Evolutionary conservation across 345 rosid genomes (phyloP).

Genomic region (Salix caprea): DNA sequence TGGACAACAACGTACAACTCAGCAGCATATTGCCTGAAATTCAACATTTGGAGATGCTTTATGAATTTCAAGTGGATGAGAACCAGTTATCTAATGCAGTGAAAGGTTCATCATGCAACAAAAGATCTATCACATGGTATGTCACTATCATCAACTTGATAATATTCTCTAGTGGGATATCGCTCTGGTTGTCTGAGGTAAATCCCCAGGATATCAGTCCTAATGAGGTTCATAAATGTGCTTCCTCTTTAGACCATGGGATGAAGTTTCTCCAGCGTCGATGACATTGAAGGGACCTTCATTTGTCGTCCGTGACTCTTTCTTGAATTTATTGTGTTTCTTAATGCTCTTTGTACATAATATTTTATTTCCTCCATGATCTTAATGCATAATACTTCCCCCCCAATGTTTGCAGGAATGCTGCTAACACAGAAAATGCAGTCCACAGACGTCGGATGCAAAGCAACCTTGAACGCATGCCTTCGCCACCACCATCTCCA

Average conservation of each 20-base stretch:
- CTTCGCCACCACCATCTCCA: not conserved
- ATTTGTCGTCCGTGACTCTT: not conserved
- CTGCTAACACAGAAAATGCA: constrained; percentile 23
- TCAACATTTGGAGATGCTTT: constrained; percentile 31
- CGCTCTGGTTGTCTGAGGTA: not conserved
- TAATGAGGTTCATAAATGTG: not conserved
- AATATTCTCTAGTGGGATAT: not conserved
- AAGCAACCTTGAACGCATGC: not conserved
- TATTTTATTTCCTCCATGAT: not conserved
- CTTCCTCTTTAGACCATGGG: not conserved
- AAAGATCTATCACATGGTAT: constrained; percentile 22
- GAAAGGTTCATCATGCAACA: constrained; percentile 17
- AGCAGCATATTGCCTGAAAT: constrained; percentile 35
- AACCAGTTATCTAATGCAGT: constrained; percentile 24
- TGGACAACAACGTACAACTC: constrained; percentile 49
- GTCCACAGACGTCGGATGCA: constrained; percentile 36
- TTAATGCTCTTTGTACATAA: not conserved
- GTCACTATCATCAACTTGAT: not conserved
- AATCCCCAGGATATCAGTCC: not conserved
- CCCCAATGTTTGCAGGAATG: constrained; percentile 29
- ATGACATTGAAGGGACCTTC: not conserved
- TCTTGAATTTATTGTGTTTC: not conserved
- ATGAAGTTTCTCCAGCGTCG: not conserved
- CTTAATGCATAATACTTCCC: not conserved
- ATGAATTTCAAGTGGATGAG: constrained; percentile 44